Percentiles rank a stretch among this genome's conserved stretches.
These are phyloP conservation scores for Nepenthes alata DNA, from an alignment of 179 eudicot genomes.

Conservation along the genomic window DNA sequence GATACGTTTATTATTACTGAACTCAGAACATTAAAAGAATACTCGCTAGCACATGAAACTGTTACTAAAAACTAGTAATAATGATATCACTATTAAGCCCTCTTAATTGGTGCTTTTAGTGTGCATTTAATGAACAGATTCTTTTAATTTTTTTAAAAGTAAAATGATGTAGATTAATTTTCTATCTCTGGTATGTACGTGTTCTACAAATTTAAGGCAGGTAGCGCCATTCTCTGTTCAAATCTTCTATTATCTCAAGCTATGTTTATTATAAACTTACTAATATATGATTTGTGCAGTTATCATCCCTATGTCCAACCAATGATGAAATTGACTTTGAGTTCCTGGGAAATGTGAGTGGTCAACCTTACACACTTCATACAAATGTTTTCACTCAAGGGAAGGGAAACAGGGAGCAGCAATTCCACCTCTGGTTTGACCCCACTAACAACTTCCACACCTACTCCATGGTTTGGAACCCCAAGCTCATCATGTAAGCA, in stretches of 20 bases:
- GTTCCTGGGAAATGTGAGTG: conserved; percentile 36
- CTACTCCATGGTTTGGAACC: conserved; percentile 29
- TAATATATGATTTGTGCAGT: conserved; percentile 11
- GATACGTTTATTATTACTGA: too few relatives aligned
- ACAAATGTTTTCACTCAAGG: conserved; percentile 39
- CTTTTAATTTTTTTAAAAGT: too few relatives aligned
- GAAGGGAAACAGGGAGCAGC: conserved; percentile 29
- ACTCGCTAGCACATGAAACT: too few relatives aligned
- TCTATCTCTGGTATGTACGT: too few relatives aligned
- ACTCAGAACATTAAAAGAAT: too few relatives aligned
- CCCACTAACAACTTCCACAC: conserved; percentile 26
- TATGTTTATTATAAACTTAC: too few relatives aligned
- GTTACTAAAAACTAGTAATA: too few relatives aligned
- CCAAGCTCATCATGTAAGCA: conserved; percentile 23
- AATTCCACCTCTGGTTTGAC: conserved; percentile 35
- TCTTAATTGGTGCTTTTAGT: background rate
- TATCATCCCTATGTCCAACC: conserved; percentile 30
- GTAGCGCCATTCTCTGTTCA: too few relatives aligned
- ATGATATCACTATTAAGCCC: too few relatives aligned
- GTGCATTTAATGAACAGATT: background rate
- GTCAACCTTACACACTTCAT: conserved; percentile 41
- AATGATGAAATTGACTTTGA: conserved; percentile 41
- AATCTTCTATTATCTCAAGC: too few relatives aligned
- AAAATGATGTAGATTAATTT: too few relatives aligned
- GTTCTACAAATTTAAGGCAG: too few relatives aligned